Evolutionary conservation across 1,139 yeast genomes (phyloP).

Genomic region (Debaryomyces sp.): DNA sequence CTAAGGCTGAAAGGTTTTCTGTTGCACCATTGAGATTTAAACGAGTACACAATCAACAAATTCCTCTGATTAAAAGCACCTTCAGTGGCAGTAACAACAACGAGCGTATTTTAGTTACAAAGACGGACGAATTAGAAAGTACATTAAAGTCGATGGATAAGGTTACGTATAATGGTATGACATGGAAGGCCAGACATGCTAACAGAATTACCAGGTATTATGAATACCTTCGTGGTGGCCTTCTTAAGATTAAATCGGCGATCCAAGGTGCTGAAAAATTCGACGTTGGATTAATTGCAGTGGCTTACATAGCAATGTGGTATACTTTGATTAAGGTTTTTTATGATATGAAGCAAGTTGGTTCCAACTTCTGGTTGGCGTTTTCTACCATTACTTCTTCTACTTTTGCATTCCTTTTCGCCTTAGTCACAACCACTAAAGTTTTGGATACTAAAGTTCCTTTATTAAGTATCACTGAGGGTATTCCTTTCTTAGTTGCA

Average conservation of each 20-base stretch:
- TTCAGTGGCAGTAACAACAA: slow-evolving; percentile 32
- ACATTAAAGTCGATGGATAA: slow-evolving; percentile 35
- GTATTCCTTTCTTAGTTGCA: slow-evolving; percentile 91
- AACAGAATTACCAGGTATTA: slow-evolving; percentile 67
- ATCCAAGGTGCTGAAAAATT: slow-evolving; percentile 82
- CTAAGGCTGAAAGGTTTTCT: slow-evolving; percentile 48
- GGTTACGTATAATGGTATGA: slow-evolving; percentile 43
- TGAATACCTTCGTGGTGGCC: slow-evolving; percentile 54
- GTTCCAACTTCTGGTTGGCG: slow-evolving; percentile 90
- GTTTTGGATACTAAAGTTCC: slow-evolving; percentile 62
- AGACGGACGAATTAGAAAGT: slow-evolving; percentile 36
- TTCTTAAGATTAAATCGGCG: slow-evolving; percentile 51
- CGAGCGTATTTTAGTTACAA: slow-evolving; percentile 48
- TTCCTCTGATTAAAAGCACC: slow-evolving; percentile 38
- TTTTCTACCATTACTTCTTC: slow-evolving; percentile 81
- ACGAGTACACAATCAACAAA: slow-evolving; percentile 33
- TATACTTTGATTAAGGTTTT: slow-evolving; percentile 80
- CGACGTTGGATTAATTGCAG: slow-evolving; percentile 77
- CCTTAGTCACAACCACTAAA: slow-evolving; percentile 67
- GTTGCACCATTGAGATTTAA: slow-evolving; percentile 61
- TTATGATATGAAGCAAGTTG: slow-evolving; percentile 75
- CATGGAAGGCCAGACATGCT: slow-evolving; percentile 69
- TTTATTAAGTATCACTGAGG: slow-evolving; percentile 80
- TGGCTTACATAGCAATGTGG: slow-evolving; percentile 91
- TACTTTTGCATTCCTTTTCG: slow-evolving; percentile 83